Base-by-base conservation (phyloP, 2,329 filamentous ascomycete genomes). In the Fusarium acutatum region DNA sequence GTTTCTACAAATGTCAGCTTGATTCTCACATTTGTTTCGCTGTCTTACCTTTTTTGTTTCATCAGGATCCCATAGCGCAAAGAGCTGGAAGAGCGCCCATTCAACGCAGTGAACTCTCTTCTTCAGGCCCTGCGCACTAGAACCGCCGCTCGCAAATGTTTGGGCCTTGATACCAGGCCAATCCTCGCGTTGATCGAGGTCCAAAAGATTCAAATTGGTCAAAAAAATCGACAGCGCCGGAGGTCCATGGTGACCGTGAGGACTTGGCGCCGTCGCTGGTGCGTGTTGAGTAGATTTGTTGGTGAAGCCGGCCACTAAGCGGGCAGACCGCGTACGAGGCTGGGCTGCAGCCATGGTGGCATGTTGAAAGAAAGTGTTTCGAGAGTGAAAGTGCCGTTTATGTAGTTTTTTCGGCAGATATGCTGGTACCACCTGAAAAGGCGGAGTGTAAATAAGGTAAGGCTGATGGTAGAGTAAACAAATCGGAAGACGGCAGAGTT, bases 1-100 rank as follows among this genome's bases (percentile, higher is more conserved):
- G 87, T 87, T 96, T 98, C 93, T 96, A 78, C 10, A 60, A 26
- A 50, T n/a, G 52, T 60, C 35, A 49, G 60, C 69, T 53, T 37
- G 24, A 18, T 56, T 22, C 26, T 11, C 8, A 10, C 2, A 7
- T 15, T 12, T 26, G 3, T 7, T 6, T 5, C 18, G 6, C 4
- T 41, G 7, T 77, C 84, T 44, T 86, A 94, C 94, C 84, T 92
- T 92, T 71, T 89, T 88, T 24, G 95, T 89, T 77, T 94, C 92
- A 17, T 92, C 89, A 0, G 90, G 88, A 79, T 98, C 93, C 92
- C 94, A 98, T 7, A 97, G 84, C 41, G 88, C 87, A 81, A 97
- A 97, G 20, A 99, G 88, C 58, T 94, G 92, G 81, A 93, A 97
- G n/a, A 98, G 85, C 2, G 92, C 90, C 94, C 96, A 98, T 84